Evolutionary conservation across 2,329 filamentous ascomycete genomes (phyloP), one percentile per base, ranked within the genome.

Genomic region (Trematosphaeria pertusa): DNA sequence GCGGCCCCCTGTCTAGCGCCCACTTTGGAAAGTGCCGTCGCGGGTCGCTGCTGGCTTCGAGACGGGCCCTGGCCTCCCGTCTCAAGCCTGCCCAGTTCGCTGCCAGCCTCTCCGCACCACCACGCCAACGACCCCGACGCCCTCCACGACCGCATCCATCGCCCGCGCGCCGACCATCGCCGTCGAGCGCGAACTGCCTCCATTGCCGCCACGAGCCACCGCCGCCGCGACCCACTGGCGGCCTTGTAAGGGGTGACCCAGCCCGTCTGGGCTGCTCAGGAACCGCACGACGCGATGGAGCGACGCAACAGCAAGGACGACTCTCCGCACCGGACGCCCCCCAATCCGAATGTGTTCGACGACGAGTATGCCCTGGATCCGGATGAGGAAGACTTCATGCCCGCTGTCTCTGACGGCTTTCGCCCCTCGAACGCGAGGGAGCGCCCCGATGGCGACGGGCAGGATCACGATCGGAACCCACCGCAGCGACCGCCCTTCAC

Each of bases 351-450:
- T 62, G 71, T 79, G 44, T 79, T 80, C 54, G 75, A 74, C 62
- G 77, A 80, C 60, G 75, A 78, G 50, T 73, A 71, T 56, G 77
- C 76, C 51, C 59, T 76, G 42, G 69, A 72, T 22, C 52, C 63
- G 10, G 61, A 67, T 46, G 64, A 70, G 46, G 72, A 74, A 17
- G 73, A 78, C 50, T 73, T 72, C 49, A 74, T 73, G 61, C 62
- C 68, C 46, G 68, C 65, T 24, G 69, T 77, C 20, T 75, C 73
- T 43, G 75, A 78, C 49, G 75, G 75, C 47, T 78, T 77, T 60
- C 67, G 75, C 37, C 75, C 75, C 28, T 61, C 64, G 22, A 63
- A 67, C 51, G 46, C 56, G 44, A 57, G 35, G 22, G 42, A 33
- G 26, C n/a, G 21, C 12, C 30, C 34, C 39, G 42, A 36, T 19